These are phyloP conservation scores for Cutaneotrichosporon cavernicola DNA, from an alignment of 1,284 basidiomycete species.

Conservation along the genomic window DNA sequence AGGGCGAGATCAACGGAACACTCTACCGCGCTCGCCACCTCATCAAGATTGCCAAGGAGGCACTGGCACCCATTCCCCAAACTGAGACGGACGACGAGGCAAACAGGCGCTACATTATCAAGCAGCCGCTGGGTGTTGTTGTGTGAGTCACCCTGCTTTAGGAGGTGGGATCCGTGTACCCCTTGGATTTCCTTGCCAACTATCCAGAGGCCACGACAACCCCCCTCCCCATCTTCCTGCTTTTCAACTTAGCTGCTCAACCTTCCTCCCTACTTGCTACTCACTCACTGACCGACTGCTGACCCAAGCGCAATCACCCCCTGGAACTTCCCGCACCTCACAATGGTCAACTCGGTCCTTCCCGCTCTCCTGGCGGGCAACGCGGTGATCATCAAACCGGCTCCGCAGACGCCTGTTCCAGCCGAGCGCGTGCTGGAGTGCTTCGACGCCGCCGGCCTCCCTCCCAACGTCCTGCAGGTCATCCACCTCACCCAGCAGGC, in stretches of 20 bases:
- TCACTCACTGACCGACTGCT: neutral
- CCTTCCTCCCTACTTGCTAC: neutral
- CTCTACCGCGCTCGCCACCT: slow-evolving; percentile 79
- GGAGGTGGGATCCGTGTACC: neutral
- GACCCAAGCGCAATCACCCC: slow-evolving; percentile 37
- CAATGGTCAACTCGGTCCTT: slow-evolving; percentile 82
- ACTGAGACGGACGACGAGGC: slow-evolving; percentile 75
- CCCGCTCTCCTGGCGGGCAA: slow-evolving; percentile 85
- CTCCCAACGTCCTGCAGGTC: slow-evolving; percentile 71
- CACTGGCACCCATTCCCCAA: slow-evolving; percentile 73
- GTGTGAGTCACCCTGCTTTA: slow-evolving; percentile 71
- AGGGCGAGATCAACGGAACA: slow-evolving; percentile 77
- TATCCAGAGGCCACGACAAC: neutral
- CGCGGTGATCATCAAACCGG: slow-evolving; percentile 85
- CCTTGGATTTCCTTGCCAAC: neutral
- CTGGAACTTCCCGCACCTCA: slow-evolving; percentile 79
- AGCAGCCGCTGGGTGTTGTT: slow-evolving; percentile 82
- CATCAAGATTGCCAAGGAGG: slow-evolving; percentile 74
- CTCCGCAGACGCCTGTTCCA: slow-evolving; percentile 85
- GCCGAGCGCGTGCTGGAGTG: slow-evolving; percentile 76
- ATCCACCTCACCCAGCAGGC: slow-evolving; percentile 72
- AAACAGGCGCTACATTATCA: slow-evolving; percentile 76
- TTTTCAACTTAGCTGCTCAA: neutral
- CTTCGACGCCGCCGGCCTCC: slow-evolving; percentile 71
- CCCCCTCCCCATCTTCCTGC: neutral